Base-by-base conservation (phyloP, 257 asterid genomes). In the Penstemon davidsonii region DNA sequence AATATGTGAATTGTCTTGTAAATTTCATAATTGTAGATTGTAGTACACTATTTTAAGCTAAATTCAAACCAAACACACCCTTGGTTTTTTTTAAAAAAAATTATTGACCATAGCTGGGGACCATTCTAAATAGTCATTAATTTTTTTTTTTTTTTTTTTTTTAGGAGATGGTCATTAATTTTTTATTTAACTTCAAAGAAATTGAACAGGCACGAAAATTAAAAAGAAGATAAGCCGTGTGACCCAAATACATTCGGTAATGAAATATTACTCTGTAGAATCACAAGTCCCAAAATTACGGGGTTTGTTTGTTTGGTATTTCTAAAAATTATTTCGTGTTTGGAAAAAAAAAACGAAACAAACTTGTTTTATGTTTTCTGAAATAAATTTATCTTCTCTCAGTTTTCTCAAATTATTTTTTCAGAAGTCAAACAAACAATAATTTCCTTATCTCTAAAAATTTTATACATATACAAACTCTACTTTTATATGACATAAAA, bases 1-100 rank as follows among this genome's bases (percentile, higher is more conserved):
- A 68, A 71, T 18, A 67, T 61, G 60, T 57, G 69, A 70, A 66
- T 42, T 66, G 78, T 67, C 65, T 55, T 40, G 73, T 60, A 56
- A 33, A 79, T 76, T 71, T 76, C 74, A 41, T 71, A 68, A 49
- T 75, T 55, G 12, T 25, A 43, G 44, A 4, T 52, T 39, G 58
- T 66, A 25, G 57, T 6, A 55, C 71, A 77, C 77, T 67, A 62
- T 57, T 58, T 54, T 18, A 13, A 58, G 18, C 3, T 68, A 25
- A 25, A 25, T 42, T 66, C 10, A 54, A 8, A 1, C 12, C 33
- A 37, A 50, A 13, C 10, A 46, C 47, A 5, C 1, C 7, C 37
- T 66, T 8, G 8, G 4, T 7, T 47, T 33, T 12, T 5, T 4
- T 7, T 9, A 11, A 7, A 51, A 43, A 7, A n/a, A 0, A 10